These are phyloP conservation scores for Cyathus striatus DNA, from an alignment of 768 basidiomycete species.

Conservation along the genomic window DNA sequence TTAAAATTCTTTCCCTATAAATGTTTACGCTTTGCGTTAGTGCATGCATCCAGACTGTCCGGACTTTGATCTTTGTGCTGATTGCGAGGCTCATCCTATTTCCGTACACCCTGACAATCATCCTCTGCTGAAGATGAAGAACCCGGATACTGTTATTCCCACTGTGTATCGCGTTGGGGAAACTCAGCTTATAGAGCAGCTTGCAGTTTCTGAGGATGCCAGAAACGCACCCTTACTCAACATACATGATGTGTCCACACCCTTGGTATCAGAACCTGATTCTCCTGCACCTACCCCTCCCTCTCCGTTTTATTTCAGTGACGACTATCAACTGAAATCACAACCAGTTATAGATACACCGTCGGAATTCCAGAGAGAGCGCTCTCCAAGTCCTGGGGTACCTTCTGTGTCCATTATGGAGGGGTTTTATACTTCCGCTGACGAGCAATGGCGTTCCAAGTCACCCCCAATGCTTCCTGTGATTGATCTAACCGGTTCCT, in stretches of 20 bases:
- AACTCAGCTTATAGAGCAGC: constrained; percentile 13
- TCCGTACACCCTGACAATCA: constrained; percentile 68
- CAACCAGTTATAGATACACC: too few relatives aligned
- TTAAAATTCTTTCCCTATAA: neutral
- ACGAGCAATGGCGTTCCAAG: too few relatives aligned
- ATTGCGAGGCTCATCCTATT: constrained; percentile 79
- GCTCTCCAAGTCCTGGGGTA: too few relatives aligned
- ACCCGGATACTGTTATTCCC: constrained; percentile 36
- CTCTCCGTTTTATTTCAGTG: constrained; percentile 3
- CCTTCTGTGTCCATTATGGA: too few relatives aligned
- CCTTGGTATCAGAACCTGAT: neutral
- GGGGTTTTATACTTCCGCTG: too few relatives aligned
- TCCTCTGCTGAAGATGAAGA: constrained; percentile 70
- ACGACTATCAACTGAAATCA: too few relatives aligned
- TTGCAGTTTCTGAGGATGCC: neutral
- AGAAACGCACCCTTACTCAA: neutral
- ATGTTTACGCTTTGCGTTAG: constrained; percentile 22
- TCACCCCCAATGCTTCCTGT: too few relatives aligned
- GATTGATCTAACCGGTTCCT: too few relatives aligned
- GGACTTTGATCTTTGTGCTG: constrained; percentile 77
- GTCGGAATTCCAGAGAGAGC: too few relatives aligned
- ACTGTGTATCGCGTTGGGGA: constrained; percentile 25
- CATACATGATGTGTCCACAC: neutral
- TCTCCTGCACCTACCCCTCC: constrained; percentile 5
- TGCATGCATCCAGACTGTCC: constrained; percentile 77